Evolutionary conservation across 768 basidiomycete species (phyloP), one percentile per base, ranked within the genome.

Genomic region (Russula sp.): DNA sequence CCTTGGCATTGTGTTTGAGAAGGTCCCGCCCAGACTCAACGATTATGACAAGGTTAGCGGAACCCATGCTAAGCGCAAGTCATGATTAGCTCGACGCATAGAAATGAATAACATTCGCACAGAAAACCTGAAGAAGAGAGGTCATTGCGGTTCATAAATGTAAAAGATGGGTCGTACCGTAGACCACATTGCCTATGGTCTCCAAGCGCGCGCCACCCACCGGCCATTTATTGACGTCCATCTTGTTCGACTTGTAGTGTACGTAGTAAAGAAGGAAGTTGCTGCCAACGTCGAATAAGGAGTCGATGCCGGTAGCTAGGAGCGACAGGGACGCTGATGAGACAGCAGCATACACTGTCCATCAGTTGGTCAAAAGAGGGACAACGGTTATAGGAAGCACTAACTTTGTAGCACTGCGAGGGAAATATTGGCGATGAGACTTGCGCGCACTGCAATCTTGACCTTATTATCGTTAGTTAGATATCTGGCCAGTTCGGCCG

Each of bases 201-300:
- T 94, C 90, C 51, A 97, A 80, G 53, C 93, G 83, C n/a, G 89
- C 84, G 42, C 94, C 94, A 55, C 94, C 88, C 4, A 93, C 89
- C 32, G 95, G 94, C 94, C 93, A 98, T 69, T 90, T 90, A 74
- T 88, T 92, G 49, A 78, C 69, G 71, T 97, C 94, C 65, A 96
- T 80, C 38, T 69, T 80, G 13, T 71, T 75, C 1, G 92, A 86
- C 70, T 92, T 88, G 69, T 79, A 79, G 75, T 98, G 88, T 2
- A 95, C 78, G 80, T 83, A 86, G 69, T 85, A 89, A 3, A 94
- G 79, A n/a, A 94, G 77, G 51, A 92, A 73, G 70, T 92, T 94
- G 71, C 90, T 91, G 51, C 88, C 88, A 66, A 91, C 80, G 72
- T 94, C 93, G 71, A 88, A 92, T 18, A 90, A 79, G 14, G 94